These are phyloP conservation scores for Fraxinus anomala DNA, from an alignment of 257 asterid genomes.

Conservation along the genomic window DNA sequence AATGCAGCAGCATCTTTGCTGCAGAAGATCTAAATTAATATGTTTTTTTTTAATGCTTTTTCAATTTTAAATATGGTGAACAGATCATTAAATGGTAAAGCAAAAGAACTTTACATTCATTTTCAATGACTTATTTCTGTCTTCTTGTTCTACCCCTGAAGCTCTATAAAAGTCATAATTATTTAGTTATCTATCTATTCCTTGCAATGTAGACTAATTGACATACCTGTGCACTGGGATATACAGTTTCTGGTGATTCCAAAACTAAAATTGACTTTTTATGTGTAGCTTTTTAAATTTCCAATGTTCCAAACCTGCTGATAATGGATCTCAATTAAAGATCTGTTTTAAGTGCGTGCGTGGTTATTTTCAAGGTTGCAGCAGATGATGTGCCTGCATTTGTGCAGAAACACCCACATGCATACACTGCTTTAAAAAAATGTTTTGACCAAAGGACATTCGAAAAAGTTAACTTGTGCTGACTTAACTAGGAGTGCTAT, in stretches of 20 bases:
- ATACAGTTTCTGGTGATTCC: too few relatives aligned
- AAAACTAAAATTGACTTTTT: too few relatives aligned
- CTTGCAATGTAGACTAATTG: too few relatives aligned
- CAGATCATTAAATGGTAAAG: not conserved
- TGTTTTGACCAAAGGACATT: not conserved
- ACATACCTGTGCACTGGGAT: too few relatives aligned
- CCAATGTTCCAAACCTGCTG: too few relatives aligned
- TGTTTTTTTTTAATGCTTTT: too few relatives aligned
- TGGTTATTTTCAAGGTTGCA: not conserved
- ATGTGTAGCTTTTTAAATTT: too few relatives aligned
- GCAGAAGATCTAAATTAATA: not conserved
- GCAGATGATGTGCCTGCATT: not conserved
- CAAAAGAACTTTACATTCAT: not conserved
- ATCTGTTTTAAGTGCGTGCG: not conserved
- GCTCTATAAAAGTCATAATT: too few relatives aligned
- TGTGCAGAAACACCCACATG: not conserved
- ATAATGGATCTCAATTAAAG: not conserved
- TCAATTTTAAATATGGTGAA: not conserved
- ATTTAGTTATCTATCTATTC: too few relatives aligned
- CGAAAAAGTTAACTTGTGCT: not conserved
- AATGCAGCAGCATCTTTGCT: not conserved
- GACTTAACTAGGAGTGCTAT: not conserved
- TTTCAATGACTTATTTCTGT: not conserved
- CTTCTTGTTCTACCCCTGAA: not conserved
- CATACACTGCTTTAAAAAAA: not conserved